phyloP scores from a whole-genome alignment of 805 yeast species.

The Komagataella pastoris region DNA sequence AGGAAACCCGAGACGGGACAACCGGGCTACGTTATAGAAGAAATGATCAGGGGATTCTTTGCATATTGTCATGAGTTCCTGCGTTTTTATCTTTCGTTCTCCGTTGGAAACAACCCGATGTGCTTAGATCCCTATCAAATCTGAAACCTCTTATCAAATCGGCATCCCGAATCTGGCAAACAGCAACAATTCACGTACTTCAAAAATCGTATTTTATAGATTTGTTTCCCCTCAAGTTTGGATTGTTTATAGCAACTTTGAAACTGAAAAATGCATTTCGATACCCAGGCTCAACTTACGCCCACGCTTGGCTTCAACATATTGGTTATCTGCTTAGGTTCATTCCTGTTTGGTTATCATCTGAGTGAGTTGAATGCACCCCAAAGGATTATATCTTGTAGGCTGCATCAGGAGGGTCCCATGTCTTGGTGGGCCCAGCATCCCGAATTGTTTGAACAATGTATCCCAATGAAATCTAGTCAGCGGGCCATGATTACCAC shows the following conservation, averaged over 20 bases:
- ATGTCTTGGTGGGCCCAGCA: slow-evolving; percentile 26
- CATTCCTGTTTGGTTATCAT: slow-evolving; percentile 80
- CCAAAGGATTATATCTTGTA: slow-evolving; percentile 51
- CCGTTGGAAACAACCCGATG: not conserved
- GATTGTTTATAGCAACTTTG: not conserved
- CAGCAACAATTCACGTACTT: not conserved
- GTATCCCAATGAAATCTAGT: slow-evolving; percentile 41
- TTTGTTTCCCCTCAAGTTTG: not conserved
- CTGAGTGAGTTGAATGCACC: slow-evolving; percentile 84
- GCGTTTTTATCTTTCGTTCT: not conserved
- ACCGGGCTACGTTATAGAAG: not conserved
- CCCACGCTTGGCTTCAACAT: not conserved
- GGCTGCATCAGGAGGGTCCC: slow-evolving; percentile 8
- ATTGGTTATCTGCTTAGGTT: slow-evolving; percentile 48
- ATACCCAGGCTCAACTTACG: not conserved
- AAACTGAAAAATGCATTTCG: not conserved
- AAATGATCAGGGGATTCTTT: not conserved
- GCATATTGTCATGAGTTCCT: not conserved
- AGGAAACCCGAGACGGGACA: not conserved
- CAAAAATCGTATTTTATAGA: not conserved
- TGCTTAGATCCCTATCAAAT: not conserved
- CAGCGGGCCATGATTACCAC: slow-evolving; percentile 57
- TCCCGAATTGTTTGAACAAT: slow-evolving; percentile 13
- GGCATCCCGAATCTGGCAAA: not conserved
- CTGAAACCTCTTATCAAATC: not conserved